A percentile compares a stretch with the other conserved stretches of the same genome.
Conservation (phyloP, 1,139 yeast genomes). For the Saccharomyces hybrid region DNA sequence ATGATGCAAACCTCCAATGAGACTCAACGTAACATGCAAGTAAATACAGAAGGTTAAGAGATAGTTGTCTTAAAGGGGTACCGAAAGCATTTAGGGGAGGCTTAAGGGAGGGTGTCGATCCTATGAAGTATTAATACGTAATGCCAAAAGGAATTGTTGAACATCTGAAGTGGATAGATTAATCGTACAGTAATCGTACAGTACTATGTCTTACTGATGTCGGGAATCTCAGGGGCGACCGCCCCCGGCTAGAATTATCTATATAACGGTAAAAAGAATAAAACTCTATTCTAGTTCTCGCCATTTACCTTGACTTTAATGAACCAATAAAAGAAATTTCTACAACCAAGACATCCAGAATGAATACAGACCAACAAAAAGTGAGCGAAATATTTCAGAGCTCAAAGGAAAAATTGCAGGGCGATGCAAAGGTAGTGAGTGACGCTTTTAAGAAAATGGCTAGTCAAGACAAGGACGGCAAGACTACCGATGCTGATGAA, state of each 20-base stretch:
- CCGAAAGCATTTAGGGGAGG: neutral
- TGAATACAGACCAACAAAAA: neutral
- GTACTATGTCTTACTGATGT: neutral
- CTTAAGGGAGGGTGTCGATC: neutral
- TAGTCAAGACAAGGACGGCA: conserved; percentile 6
- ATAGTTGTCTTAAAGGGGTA: neutral
- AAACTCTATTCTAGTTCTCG: neutral
- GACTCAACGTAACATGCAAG: neutral
- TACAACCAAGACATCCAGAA: neutral
- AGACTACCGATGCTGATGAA: conserved; percentile 7
- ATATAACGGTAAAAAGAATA: neutral
- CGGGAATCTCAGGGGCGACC: neutral
- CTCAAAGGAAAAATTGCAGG: conserved; percentile 19
- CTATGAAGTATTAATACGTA: neutral
- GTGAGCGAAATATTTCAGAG: conserved; percentile 16
- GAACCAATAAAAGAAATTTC: neutral
- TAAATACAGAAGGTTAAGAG: neutral
- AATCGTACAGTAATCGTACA: neutral
- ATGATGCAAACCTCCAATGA: neutral
- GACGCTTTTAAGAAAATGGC: conserved; percentile 16
- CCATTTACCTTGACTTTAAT: too few relatives aligned
- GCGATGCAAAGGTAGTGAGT: conserved; percentile 14
- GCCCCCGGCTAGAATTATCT: neutral
- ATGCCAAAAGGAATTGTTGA: neutral
- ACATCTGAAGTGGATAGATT: neutral